phyloP scores from a whole-genome alignment of 495 filamentous ascomycete genomes.

The Aspergillus steynii region DNA sequence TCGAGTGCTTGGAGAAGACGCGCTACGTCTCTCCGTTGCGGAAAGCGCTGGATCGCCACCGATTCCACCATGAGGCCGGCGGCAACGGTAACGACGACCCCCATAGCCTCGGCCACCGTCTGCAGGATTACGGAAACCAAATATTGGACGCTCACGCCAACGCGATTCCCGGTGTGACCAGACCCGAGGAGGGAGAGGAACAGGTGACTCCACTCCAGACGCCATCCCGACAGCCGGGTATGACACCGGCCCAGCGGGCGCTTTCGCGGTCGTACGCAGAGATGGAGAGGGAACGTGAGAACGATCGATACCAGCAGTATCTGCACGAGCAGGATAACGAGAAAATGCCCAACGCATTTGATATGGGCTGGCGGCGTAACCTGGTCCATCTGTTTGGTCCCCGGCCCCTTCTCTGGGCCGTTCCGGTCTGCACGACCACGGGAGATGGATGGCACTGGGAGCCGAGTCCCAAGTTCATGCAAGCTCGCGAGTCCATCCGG shows the following conservation, averaged over 20 bases:
- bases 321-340: constrained; percentile 83
- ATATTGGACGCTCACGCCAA: constrained; percentile 81
- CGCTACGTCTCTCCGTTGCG: constrained; percentile 82
- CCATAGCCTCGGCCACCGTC: constrained; percentile 57
- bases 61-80: constrained; percentile 42
- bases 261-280: constrained; percentile 65
- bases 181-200: constrained; percentile 77
- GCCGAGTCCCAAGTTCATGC: constrained; percentile 69
- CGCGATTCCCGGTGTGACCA: constrained; percentile 74
- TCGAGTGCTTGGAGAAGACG: constrained; percentile 92
- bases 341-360: constrained; percentile 88
- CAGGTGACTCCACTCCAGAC: constrained; percentile 24
- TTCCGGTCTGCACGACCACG: constrained; percentile 81
- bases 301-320: constrained; percentile 79
- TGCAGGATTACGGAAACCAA: constrained; percentile 71
- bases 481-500: constrained; percentile 61
- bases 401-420: constrained; percentile 64
- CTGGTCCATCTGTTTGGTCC: constrained; percentile 81
- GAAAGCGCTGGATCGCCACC: constrained; percentile 64
- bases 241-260: constrained; percentile 48
- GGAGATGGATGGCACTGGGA: constrained; percentile 98
- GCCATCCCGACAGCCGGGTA: constrained; percentile 16
- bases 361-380: constrained; percentile 79
- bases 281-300: constrained; percentile 69
- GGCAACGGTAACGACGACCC: constrained; percentile 47